A percentile compares a stretch with the other conserved stretches of the same genome.
These are phyloP conservation scores for Ustanciosporium gigantosporum DNA, from an alignment of 1,284 basidiomycete species.

Conservation along the genomic window DNA sequence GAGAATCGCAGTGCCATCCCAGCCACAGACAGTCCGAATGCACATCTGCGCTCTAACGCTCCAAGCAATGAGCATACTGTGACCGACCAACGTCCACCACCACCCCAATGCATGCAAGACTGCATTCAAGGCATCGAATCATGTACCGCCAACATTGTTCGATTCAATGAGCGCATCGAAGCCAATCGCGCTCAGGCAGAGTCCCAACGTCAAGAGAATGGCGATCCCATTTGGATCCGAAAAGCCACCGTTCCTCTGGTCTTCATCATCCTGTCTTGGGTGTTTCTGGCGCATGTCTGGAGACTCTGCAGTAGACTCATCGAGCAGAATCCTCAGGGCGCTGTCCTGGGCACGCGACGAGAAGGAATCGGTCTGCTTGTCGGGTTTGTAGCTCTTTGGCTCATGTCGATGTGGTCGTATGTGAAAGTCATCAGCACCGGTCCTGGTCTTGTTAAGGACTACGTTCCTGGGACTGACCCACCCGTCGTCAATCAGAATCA, in stretches of 20 bases:
- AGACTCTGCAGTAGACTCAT: slow-evolving; percentile 40
- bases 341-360: slow-evolving; percentile 17
- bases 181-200: slow-evolving; percentile 11
- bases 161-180: slow-evolving; percentile 41
- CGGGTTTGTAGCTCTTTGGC: slow-evolving; percentile 46
- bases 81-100: slow-evolving; percentile 15
- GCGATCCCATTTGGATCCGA: slow-evolving; percentile 25
- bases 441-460: slow-evolving; percentile 53
- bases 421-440: slow-evolving; percentile 36
- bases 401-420: slow-evolving; percentile 53
- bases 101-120: slow-evolving; percentile 34
- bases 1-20: no score
- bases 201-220: slow-evolving; percentile 12
- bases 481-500: slow-evolving; percentile 1
- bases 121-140: slow-evolving; percentile 32
- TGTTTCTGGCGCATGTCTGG: slow-evolving; percentile 50
- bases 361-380: slow-evolving; percentile 48
- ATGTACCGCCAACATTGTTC: slow-evolving; percentile 25
- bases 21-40: no score
- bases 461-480: slow-evolving; percentile 23
- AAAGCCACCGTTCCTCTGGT: slow-evolving; percentile 46
- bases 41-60: no score
- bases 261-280: slow-evolving; percentile 46
- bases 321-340: slow-evolving; percentile 18
- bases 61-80: no score